Percentiles rank a stretch among this genome's conserved stretches.
Evolutionary conservation across 225 moss, liverwort and hornwort species (phyloP).

Genomic region (Bryoerythrophyllum caledonicum): DNA sequence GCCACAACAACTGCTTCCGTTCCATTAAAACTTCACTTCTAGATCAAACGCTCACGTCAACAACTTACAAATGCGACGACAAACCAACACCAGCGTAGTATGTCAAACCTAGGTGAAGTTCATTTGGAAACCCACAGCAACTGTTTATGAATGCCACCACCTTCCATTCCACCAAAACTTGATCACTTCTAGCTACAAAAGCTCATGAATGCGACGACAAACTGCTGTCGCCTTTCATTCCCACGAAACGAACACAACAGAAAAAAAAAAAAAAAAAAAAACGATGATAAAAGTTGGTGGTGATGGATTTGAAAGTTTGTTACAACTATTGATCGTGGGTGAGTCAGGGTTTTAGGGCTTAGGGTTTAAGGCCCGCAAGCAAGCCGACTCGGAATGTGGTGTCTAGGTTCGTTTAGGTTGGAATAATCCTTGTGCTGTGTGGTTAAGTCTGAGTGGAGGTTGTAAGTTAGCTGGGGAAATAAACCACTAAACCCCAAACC

Average conservation of each 20-base stretch:
- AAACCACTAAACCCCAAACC: too few relatives aligned
- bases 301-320: not conserved
- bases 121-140: not conserved
- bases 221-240: not conserved
- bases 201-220: not conserved
- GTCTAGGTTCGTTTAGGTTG: not conserved
- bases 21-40: too few relatives aligned
- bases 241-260: not conserved
- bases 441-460: too few relatives aligned
- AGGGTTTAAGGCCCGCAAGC: not conserved
- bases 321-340: not conserved
- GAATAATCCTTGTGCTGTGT: too few relatives aligned
- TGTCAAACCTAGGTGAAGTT: not conserved
- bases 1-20: not conserved
- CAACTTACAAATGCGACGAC: too few relatives aligned
- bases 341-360: conserved; percentile 8
- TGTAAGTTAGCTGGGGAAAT: too few relatives aligned
- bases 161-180: not conserved
- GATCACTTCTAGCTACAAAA: too few relatives aligned
- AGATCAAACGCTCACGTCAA: too few relatives aligned
- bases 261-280: not conserved
- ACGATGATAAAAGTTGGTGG: not conserved
- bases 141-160: not conserved
- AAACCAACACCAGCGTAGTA: too few relatives aligned
- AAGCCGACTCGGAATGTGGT: not conserved